Conservation (phyloP, 768 basidiomycete species). For the Cyathus striatus region DNA sequence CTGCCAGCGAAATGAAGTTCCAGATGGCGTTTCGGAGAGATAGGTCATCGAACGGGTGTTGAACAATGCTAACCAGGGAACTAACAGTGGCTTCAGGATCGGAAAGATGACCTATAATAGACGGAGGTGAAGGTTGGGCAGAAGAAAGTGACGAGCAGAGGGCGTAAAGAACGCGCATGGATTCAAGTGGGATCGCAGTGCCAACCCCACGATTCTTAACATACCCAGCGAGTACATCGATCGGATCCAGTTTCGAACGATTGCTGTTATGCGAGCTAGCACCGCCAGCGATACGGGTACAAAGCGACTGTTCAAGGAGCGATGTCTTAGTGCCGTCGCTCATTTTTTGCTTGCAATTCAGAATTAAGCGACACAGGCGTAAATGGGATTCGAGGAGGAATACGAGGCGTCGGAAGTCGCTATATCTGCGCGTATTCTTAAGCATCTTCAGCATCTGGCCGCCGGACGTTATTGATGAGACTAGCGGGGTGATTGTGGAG, state of each 20-base stretch:
- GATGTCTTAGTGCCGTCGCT: conserved; percentile 40
- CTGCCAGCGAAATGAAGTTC: conserved; percentile 76
- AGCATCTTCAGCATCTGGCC: conserved; percentile 54
- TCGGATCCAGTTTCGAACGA: conserved; percentile 56
- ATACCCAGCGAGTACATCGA: conserved; percentile 69
- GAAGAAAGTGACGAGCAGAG: conserved; percentile 62
- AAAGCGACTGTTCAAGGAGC: conserved; percentile 73
- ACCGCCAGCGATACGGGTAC: conserved; percentile 53
- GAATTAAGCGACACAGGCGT: conserved; percentile 51
- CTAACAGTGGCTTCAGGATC: conserved; percentile 70
- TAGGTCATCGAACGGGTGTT: conserved; percentile 78
- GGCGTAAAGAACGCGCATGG: conserved; percentile 61
- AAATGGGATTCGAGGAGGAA: conserved; percentile 67
- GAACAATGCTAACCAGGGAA: conserved; percentile 64
- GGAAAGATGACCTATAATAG: conserved; percentile 73
- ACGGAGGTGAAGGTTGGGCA: conserved; percentile 57
- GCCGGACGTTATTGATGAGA: conserved; percentile 63
- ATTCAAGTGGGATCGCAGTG: conserved; percentile 54
- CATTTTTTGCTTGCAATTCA: conserved; percentile 59
- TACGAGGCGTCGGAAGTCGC: conserved; percentile 66
- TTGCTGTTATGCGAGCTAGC: conserved; percentile 36
- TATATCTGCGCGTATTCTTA: conserved; percentile 56
- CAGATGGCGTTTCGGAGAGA: conserved; percentile 71
- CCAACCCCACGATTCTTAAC: conserved; percentile 65
- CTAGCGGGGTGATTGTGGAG: conserved; percentile 76